These are phyloP conservation scores for Canna indica DNA, from an alignment of 176 grass and related monocot genomes.

Conservation along the genomic window DNA sequence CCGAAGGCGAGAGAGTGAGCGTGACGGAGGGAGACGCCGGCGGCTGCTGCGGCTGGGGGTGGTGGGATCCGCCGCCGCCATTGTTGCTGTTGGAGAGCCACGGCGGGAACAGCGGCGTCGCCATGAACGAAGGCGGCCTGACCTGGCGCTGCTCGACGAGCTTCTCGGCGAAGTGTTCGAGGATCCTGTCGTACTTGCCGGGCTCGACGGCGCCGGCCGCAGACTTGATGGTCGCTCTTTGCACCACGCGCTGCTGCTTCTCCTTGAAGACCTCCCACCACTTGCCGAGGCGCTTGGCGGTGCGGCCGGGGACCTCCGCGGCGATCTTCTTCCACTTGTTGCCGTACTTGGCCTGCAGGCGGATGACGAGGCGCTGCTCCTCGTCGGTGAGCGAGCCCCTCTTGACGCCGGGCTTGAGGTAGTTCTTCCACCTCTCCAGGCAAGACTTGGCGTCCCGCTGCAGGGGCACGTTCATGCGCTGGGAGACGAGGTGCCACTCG, in stretches of 20 bases:
- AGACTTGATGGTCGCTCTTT: conserved; percentile 35
- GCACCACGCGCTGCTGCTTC: conserved; percentile 64
- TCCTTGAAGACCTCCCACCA: conserved; percentile 99
- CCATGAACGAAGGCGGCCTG: conserved; percentile 39
- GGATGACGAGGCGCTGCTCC: conserved; percentile 83
- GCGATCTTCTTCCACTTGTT: conserved; percentile 99
- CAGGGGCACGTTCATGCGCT: conserved; percentile 77
- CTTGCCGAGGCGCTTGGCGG: conserved; percentile 88
- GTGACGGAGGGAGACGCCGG: conserved; percentile 31
- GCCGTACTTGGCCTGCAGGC: conserved; percentile 89
- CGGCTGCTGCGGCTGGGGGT: conserved; percentile 3
- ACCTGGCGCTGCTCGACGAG: conserved; percentile 55
- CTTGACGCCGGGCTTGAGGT: conserved; percentile 85
- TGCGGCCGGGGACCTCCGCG: conserved; percentile 80
- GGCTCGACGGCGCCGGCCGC: conserved; percentile 48
- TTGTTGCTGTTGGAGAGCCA: conserved; percentile 47
- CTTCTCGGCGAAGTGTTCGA: conserved; percentile 97
- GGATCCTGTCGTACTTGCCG: conserved; percentile 67
- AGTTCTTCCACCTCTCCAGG: conserved; percentile 98
- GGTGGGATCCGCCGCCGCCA: too few relatives aligned
- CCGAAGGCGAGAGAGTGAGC: conserved; percentile 26
- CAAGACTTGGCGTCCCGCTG: conserved; percentile 93
- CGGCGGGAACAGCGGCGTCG: conserved; percentile 54
- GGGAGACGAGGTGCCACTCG: conserved; percentile 83
- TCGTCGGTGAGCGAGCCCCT: conserved; percentile 88